phyloP scores from a whole-genome alignment of 1,284 basidiomycete genomes.

The Microbotryum intermedium region DNA sequence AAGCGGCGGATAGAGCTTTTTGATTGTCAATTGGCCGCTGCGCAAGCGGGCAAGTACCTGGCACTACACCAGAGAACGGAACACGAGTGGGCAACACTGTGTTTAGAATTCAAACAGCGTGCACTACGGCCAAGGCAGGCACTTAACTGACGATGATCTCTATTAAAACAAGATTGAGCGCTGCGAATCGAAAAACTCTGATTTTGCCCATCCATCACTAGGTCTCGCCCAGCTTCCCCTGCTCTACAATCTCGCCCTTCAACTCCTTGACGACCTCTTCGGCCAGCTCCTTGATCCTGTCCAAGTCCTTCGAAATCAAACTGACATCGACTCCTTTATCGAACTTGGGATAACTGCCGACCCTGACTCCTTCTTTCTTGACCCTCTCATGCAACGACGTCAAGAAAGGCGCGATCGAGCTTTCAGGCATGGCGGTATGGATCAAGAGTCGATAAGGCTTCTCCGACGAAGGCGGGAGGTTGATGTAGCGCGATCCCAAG shows the following conservation, averaged over 20 bases:
- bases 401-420: slow-evolving; percentile 79
- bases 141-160: too few species aligned
- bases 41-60: not conserved
- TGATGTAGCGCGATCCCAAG: slow-evolving; percentile 28
- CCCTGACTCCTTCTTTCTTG: slow-evolving; percentile 59
- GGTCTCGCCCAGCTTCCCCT: slow-evolving; percentile 39
- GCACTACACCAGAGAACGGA: not conserved
- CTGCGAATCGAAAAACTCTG: too few species aligned
- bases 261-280: slow-evolving; percentile 50
- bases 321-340: slow-evolving; percentile 59
- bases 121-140: too few species aligned
- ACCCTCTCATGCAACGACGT: slow-evolving; percentile 66
- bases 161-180: too few species aligned
- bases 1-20: too few species aligned
- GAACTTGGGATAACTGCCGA: slow-evolving; percentile 34
- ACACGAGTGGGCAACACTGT: not conserved
- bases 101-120: too few species aligned
- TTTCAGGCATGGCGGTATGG: slow-evolving; percentile 64
- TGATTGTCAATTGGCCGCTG: too few species aligned
- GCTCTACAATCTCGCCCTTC: slow-evolving; percentile 44
- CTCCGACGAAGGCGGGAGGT: slow-evolving; percentile 27
- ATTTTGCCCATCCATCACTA: too few species aligned
- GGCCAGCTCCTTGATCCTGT: slow-evolving; percentile 50
- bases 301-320: slow-evolving; percentile 64
- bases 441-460: slow-evolving; percentile 32